Conservation (phyloP, 441 rosid species). For the Gossypium schwendimanii region DNA sequence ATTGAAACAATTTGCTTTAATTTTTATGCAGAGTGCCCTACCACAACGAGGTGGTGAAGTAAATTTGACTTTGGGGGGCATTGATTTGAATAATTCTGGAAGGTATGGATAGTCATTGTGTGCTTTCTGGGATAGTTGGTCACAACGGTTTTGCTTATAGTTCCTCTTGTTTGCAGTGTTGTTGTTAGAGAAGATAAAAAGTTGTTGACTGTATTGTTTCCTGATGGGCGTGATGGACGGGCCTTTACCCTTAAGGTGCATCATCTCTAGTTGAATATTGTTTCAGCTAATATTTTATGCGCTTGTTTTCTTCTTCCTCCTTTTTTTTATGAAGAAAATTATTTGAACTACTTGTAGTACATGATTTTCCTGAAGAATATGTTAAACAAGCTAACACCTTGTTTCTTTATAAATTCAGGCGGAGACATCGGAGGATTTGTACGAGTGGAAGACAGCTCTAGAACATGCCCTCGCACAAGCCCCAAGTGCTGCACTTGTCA, state of each 20-base stretch:
- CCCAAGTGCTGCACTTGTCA: constrained; percentile 91
- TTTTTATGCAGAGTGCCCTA: constrained; percentile 57
- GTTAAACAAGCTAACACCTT: constrained; percentile 5
- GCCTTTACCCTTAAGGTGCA: constrained; percentile 97
- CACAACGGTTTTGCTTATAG: constrained; percentile 19
- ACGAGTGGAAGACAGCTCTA: constrained; percentile 90
- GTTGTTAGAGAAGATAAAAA: constrained; percentile 97
- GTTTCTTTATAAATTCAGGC: constrained; percentile 44
- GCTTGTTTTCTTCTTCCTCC: background rate
- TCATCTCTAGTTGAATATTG: constrained; percentile 17
- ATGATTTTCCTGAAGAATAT: background rate
- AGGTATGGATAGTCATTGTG: constrained; percentile 44
- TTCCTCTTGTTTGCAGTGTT: constrained; percentile 52
- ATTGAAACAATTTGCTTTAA: background rate
- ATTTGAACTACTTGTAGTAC: constrained; percentile 3
- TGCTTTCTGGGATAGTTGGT: constrained; percentile 12
- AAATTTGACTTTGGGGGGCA: constrained; percentile 90
- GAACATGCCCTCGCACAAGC: constrained; percentile 93
- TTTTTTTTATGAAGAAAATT: background rate
- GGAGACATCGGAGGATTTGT: constrained; percentile 88
- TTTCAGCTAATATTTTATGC: background rate
- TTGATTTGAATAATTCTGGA: constrained; percentile 94
- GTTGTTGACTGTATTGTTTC: constrained; percentile 86
- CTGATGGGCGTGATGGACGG: constrained; percentile 99
- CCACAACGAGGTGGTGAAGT: constrained; percentile 95